A percentile compares a stretch with the other conserved stretches of the same genome.
Conservation (phyloP, 1,284 basidiomycete species). For the Ganoderma sinense region DNA sequence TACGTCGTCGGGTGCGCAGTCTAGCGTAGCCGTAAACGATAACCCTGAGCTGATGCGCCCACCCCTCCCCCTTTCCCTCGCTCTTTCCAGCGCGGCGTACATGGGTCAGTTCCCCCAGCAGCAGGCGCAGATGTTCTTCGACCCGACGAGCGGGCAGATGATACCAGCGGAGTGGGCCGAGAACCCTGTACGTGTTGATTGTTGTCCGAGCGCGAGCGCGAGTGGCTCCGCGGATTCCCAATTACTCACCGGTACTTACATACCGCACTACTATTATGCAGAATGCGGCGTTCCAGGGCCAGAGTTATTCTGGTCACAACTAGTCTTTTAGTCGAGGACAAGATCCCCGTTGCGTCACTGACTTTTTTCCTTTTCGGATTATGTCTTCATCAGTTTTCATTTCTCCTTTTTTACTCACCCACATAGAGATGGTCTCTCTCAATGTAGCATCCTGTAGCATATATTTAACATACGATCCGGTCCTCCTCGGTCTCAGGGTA, state of each 20-base stretch:
- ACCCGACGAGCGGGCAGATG: slow-evolving; percentile 26
- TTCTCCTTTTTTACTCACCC: neutral
- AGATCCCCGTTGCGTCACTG: neutral
- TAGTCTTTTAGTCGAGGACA: slow-evolving; percentile 4
- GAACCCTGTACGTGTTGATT: slow-evolving; percentile 21
- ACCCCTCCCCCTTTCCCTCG: neutral
- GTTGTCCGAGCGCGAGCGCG: neutral
- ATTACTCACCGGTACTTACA: slow-evolving; percentile 9
- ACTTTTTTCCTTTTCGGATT: neutral
- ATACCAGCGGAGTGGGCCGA: slow-evolving; percentile 27
- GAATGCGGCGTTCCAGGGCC: slow-evolving; percentile 20
- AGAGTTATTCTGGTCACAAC: slow-evolving; percentile 19
- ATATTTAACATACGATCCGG: slow-evolving; percentile 22
- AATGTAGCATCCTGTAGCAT: slow-evolving; percentile 19
- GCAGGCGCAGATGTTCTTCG: slow-evolving; percentile 22
- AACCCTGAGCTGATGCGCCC: neutral
- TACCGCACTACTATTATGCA: neutral
- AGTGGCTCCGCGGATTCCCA: slow-evolving; percentile 4
- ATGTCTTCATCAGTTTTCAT: slow-evolving; percentile 1
- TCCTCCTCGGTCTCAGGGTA: slow-evolving; percentile 1
- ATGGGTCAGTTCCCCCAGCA: slow-evolving; percentile 21
- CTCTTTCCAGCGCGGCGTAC: slow-evolving; percentile 17
- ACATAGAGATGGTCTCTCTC: neutral
- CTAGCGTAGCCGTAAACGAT: neutral
- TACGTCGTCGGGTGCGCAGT: slow-evolving; percentile 8